Conservation (phyloP, 805 yeast species). For the Saturnispora ahearnii region DNA sequence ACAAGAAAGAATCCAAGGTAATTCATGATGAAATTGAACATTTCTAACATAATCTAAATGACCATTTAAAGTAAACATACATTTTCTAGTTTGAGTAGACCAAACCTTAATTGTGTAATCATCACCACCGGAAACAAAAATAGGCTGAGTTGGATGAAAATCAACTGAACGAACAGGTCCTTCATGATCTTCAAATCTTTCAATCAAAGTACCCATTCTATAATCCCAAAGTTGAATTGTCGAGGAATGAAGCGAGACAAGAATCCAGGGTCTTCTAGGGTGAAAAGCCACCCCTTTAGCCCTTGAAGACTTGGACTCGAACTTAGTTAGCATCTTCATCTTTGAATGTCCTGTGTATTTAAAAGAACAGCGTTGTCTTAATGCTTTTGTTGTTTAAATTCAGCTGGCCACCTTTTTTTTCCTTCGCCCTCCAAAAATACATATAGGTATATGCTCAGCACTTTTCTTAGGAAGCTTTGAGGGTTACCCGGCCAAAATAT, state of each 20-base stretch:
- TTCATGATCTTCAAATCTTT: conserved; percentile 94
- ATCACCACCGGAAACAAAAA: conserved; percentile 96
- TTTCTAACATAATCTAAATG: conserved; percentile 94
- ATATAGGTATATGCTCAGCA: neutral
- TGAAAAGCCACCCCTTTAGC: conserved; percentile 96
- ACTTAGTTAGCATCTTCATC: conserved; percentile 52
- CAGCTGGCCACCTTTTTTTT: neutral
- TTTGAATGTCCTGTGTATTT: neutral
- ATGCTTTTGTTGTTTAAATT: neutral
- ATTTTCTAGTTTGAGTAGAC: conserved; percentile 86
- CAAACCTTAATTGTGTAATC: conserved; percentile 93
- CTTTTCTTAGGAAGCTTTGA: no score
- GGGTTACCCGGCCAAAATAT: neutral
- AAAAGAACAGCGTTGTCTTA: no score
- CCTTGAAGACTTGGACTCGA: conserved; percentile 82
- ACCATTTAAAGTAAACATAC: conserved; percentile 84
- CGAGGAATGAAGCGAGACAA: conserved; percentile 92
- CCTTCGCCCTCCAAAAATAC: neutral
- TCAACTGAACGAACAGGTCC: conserved; percentile 96
- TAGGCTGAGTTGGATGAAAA: conserved; percentile 97
- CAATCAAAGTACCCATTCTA: conserved; percentile 96
- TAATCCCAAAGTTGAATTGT: conserved; percentile 99
- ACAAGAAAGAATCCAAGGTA: conserved; percentile 95
- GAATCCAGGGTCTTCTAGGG: conserved; percentile 95
- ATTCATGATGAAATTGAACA: conserved; percentile 86